Evolutionary conservation across 1,284 basidiomycete species (phyloP), one percentile per base, ranked within the genome.

Genomic region (Rhodotorula sp.): DNA sequence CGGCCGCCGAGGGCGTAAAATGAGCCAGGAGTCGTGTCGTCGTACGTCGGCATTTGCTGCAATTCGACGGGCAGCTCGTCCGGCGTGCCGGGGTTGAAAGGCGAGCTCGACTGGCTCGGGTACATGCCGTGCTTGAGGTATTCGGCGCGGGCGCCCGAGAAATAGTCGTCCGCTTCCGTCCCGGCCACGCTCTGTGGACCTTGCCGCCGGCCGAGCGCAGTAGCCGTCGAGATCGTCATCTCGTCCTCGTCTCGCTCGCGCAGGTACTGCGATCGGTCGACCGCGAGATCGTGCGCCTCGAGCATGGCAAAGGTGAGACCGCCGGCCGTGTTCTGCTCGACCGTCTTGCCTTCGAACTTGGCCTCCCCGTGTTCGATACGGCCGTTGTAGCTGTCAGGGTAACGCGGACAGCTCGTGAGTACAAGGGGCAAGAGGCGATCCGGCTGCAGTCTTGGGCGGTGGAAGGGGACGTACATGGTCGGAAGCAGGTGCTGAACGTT

Each of bases 401-500:
- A 46, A 5, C 6, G 42, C 15, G n/a, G 17, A 20, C 49, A 33
- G 8, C 33, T 33, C 8, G 33, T 33, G 6, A 33, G 33, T 33
- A 33, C 33, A 33, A 7, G 33, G 33, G 33, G 8, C 6, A 33
- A 33, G 8, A 33, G 33, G 33, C n/a, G 33, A 4, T 33, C 33
- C 33, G 33, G 33, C 3, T 24, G 20, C 22, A 51, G 49, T 51
- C 20, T n/a, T 10, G 24, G 24, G 22, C 1, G 37, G 22, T 26
- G 48, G 51, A 24, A n/a, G n/a, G n/a, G n/a, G n/a, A 46, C 66
- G 33, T 37, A 68, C 70, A 70, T 77, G 49, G 71, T 77, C 60
- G 68, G 64, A 5, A 93, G 83, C 33, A 93, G 82, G 12, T 85
- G 86, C 84, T 91, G 89, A 86, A 91, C 89, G 79, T 88, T 88